A percentile compares a stretch with the other conserved stretches of the same genome.
Evolutionary conservation across 345 rosid genomes (phyloP).

Genomic region (Gossypium herbaceum): DNA sequence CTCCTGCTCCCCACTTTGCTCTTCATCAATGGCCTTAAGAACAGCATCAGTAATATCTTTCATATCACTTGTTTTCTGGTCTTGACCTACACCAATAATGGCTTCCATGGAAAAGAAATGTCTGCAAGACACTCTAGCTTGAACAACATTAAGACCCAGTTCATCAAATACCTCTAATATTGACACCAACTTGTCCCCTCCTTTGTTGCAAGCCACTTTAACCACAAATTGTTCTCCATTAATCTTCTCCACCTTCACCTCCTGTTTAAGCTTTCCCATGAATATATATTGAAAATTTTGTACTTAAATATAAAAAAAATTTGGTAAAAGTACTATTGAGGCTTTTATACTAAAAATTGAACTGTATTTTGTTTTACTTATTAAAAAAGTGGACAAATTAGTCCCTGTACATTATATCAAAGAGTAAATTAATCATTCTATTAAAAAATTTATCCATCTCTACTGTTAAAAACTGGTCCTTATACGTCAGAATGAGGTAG

Average conservation of each 20-base stretch:
- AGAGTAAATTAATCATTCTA: too few species aligned
- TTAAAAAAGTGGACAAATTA: too few species aligned
- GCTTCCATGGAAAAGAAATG: slow-evolving; percentile 63
- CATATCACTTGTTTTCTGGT: slow-evolving; percentile 26
- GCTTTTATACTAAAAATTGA: too few species aligned
- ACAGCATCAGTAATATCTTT: slow-evolving; percentile 41
- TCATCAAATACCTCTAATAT: slow-evolving; percentile 67
- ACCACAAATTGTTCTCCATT: slow-evolving; percentile 39
- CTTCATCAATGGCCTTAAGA: slow-evolving; percentile 41
- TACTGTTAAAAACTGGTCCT: too few species aligned
- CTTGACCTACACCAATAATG: slow-evolving; percentile 41
- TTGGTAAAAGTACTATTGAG: too few species aligned
- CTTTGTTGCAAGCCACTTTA: slow-evolving; percentile 42
- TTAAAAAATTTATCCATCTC: too few species aligned
- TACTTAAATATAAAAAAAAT: not conserved
- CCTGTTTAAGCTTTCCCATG: slow-evolving; percentile 26
- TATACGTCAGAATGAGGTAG: too few species aligned
- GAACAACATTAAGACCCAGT: slow-evolving; percentile 52
- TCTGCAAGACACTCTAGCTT: slow-evolving; percentile 54
- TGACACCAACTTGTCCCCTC: slow-evolving; percentile 44
- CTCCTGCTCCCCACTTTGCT: slow-evolving; percentile 19
- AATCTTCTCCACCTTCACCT: slow-evolving; percentile 60
- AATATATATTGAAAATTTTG: not conserved
- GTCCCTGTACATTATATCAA: too few species aligned
- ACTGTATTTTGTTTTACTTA: too few species aligned